These are phyloP conservation scores for Lentinula boryana DNA, from an alignment of 768 basidiomycete species.

Conservation along the genomic window DNA sequence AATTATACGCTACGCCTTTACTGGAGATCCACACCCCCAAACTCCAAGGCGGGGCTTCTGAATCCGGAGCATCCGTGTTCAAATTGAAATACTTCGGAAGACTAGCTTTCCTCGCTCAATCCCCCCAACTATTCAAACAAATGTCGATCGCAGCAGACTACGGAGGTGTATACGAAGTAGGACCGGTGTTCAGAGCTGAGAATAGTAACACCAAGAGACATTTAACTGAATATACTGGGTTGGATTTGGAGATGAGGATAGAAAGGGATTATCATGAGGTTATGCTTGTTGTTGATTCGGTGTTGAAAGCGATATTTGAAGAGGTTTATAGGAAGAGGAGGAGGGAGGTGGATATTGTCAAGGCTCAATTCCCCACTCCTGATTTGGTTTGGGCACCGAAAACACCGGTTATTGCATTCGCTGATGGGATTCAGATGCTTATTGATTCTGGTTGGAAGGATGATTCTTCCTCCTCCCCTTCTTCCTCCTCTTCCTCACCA, in stretches of 20 bases:
- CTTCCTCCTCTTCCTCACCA: no score
- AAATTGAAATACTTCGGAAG: slow-evolving; percentile 47
- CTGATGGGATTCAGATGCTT: slow-evolving; percentile 48
- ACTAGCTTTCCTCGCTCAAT: slow-evolving; percentile 44
- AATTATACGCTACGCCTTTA: slow-evolving; percentile 24
- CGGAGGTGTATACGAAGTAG: slow-evolving; percentile 48
- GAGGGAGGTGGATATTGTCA: not conserved
- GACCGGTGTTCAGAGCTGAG: slow-evolving; percentile 14
- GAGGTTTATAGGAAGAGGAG: not conserved
- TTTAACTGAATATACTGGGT: slow-evolving; percentile 49
- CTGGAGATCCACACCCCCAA: slow-evolving; percentile 49
- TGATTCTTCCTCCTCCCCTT: no score
- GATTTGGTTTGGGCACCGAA: slow-evolving; percentile 48
- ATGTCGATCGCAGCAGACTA: slow-evolving; percentile 50
- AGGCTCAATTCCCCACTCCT: slow-evolving; percentile 47
- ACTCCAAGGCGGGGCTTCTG: slow-evolving; percentile 46
- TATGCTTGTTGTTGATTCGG: not conserved
- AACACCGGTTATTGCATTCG: slow-evolving; percentile 43
- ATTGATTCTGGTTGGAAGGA: slow-evolving; percentile 34
- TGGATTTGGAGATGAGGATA: slow-evolving; percentile 51
- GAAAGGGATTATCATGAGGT: slow-evolving; percentile 41
- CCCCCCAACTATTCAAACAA: slow-evolving; percentile 49
- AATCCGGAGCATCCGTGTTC: slow-evolving; percentile 45
- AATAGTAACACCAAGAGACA: slow-evolving; percentile 50
- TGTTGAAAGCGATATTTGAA: not conserved